These are phyloP conservation scores for Pterocarpus santalinus DNA, from an alignment of 306 rosid genomes.

Conservation along the genomic window DNA sequence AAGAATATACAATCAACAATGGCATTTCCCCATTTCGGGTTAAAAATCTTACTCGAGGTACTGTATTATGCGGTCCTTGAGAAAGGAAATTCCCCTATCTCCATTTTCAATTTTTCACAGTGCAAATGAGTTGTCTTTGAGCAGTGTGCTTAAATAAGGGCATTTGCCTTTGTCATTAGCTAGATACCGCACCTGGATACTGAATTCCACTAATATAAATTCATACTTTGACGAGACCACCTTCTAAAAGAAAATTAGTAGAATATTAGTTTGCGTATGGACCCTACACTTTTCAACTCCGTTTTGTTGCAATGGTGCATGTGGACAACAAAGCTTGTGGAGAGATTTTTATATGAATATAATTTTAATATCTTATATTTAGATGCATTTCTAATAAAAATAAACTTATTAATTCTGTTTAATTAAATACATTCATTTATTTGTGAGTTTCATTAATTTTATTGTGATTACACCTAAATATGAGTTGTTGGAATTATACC, in stretches of 20 bases:
- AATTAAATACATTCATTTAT: too few species aligned
- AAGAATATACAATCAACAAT: too few species aligned
- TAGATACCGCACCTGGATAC: conserved; percentile 1
- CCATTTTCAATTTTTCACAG: not conserved
- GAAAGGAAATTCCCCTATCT: not conserved
- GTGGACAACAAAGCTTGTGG: conserved; percentile 34
- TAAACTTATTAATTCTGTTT: too few species aligned
- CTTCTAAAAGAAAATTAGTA: not conserved
- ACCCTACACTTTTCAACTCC: conserved; percentile 21
- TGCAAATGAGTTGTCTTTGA: conserved; percentile 37
- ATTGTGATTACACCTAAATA: too few species aligned
- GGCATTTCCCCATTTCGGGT: too few species aligned
- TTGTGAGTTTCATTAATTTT: too few species aligned
- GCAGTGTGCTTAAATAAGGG: conserved; percentile 25
- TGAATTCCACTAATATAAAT: conserved; percentile 25
- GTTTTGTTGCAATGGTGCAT: conserved; percentile 39
- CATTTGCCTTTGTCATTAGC: not conserved
- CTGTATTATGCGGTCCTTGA: not conserved
- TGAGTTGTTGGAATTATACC: too few species aligned
- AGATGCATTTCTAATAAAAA: too few species aligned
- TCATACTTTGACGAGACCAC: conserved; percentile 28
- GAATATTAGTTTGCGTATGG: not conserved
- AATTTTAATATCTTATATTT: too few species aligned
- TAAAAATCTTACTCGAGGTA: too few species aligned
- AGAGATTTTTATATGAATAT: too few species aligned